Conservation (phyloP, 176 grass and related monocot genomes). For the Hordeum marinum region DNA sequence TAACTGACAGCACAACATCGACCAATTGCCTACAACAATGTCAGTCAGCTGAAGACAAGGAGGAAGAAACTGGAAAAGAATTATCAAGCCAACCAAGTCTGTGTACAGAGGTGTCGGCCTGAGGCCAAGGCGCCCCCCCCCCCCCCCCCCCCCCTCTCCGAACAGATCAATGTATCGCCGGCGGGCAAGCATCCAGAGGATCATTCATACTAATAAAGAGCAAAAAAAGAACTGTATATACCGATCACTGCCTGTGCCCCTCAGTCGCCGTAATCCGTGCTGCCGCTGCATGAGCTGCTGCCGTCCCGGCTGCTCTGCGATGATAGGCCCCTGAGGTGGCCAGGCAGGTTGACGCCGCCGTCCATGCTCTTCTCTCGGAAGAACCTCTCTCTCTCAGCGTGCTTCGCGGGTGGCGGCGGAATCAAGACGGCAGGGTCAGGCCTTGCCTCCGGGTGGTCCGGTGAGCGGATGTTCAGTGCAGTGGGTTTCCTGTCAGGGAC, state of each 20-base stretch:
- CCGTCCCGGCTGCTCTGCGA: slow-evolving; percentile 31
- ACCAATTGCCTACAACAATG: slow-evolving; percentile 3
- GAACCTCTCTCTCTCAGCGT: slow-evolving; percentile 70
- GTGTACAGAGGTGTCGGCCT: slow-evolving; percentile 33
- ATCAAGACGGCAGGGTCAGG: slow-evolving; percentile 32
- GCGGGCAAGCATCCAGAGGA: not conserved
- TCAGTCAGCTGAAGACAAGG: not conserved
- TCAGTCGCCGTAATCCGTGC: slow-evolving; percentile 86
- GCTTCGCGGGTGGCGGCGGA: slow-evolving; percentile 68
- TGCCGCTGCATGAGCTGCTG: slow-evolving; percentile 72
- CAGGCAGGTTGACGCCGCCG: slow-evolving; percentile 18
- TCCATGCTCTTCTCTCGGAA: slow-evolving; percentile 73
- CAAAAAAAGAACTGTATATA: slow-evolving; percentile 14
- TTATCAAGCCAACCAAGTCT: slow-evolving; percentile 29
- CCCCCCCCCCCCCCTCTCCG: not conserved
- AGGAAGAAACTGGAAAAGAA: not conserved
- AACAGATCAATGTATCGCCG: slow-evolving; percentile 27
- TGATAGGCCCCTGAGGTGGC: slow-evolving; percentile 58
- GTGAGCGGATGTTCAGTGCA: slow-evolving; percentile 25
- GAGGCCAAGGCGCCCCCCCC: slow-evolving; percentile 21
- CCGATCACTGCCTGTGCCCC: not conserved
- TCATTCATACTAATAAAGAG: slow-evolving; percentile 1
- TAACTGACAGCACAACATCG: not conserved
- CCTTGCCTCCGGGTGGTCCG: slow-evolving; percentile 26
- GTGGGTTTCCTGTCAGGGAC: slow-evolving; percentile 32